These are phyloP conservation scores for Diaporthe longicolla DNA, from an alignment of 2,329 filamentous ascomycete genomes.

Conservation along the genomic window DNA sequence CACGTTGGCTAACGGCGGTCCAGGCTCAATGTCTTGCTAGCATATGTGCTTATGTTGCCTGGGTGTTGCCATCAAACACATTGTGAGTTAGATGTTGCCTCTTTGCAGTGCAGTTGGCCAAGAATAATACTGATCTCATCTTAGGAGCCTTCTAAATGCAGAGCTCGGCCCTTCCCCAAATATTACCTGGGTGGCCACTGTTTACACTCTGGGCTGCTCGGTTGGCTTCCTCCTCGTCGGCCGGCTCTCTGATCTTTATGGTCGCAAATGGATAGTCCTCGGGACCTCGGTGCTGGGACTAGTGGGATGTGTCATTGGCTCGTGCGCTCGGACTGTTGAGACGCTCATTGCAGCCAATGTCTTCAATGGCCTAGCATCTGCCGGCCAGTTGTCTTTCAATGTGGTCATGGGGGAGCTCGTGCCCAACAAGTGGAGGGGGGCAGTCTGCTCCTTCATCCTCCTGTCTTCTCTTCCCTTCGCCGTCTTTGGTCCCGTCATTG, in stretches of 20 bases:
- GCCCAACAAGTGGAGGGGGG: slow-evolving; percentile 57
- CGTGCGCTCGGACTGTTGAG: slow-evolving; percentile 52
- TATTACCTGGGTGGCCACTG: slow-evolving; percentile 12
- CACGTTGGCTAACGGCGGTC: not conserved
- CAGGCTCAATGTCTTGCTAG: slow-evolving; percentile 28
- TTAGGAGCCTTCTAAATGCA: slow-evolving; percentile 9
- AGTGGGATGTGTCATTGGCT: slow-evolving; percentile 57
- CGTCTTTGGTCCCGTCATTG: slow-evolving; percentile 62
- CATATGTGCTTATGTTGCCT: slow-evolving; percentile 17
- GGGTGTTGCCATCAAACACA: slow-evolving; percentile 17
- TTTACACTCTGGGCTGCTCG: slow-evolving; percentile 53
- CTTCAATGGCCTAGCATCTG: slow-evolving; percentile 56
- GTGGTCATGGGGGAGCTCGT: slow-evolving; percentile 60
- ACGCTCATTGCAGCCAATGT: slow-evolving; percentile 56
- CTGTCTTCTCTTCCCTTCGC: slow-evolving; percentile 57
- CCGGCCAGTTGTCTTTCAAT: slow-evolving; percentile 58
- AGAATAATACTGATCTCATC: not conserved
- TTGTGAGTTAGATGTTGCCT: not conserved
- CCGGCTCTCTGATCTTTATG: slow-evolving; percentile 59
- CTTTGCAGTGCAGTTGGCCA: not conserved
- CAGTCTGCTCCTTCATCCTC: slow-evolving; percentile 55
- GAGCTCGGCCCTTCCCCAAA: slow-evolving; percentile 13
- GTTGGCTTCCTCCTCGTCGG: slow-evolving; percentile 58
- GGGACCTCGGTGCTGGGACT: slow-evolving; percentile 51
- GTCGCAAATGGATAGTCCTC: slow-evolving; percentile 58